Conservation (phyloP, 2,329 filamentous ascomycete species). For the Colletotrichum graminicola region DNA sequence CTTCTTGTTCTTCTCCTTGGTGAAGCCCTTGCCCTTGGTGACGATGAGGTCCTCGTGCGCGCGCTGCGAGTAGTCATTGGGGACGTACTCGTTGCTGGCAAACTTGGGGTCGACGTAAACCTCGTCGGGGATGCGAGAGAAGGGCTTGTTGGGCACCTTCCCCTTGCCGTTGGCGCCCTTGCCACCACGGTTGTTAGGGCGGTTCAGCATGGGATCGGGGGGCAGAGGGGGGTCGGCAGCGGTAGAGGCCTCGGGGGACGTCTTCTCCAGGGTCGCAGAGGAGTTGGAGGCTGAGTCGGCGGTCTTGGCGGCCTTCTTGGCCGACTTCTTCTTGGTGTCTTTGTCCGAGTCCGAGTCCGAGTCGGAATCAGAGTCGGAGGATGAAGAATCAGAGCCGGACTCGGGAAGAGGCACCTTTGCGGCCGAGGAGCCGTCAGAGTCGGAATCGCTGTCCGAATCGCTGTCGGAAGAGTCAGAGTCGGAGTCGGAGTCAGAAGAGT, state of each 20-base stretch:
- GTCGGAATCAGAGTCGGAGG: conserved; percentile 43
- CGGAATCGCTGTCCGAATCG: conserved; percentile 48
- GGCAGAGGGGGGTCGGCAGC: conserved; percentile 63
- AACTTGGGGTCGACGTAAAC: conserved; percentile 77
- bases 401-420: conserved; percentile 58
- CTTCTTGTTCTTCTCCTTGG: conserved; percentile 99
- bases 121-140: conserved; percentile 80
- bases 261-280: conserved; percentile 66
- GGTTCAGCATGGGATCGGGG: conserved; percentile 58
- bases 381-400: conserved; percentile 54
- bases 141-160: conserved; percentile 72
- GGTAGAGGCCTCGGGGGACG: conserved; percentile 55
- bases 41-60: conserved; percentile 90
- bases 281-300: conserved; percentile 51
- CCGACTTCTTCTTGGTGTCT: conserved; percentile 42
- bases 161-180: conserved; percentile 61
- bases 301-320: conserved; percentile 46
- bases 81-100: conserved; percentile 82
- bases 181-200: conserved; percentile 54
- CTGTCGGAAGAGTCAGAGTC: conserved; percentile 43
- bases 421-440: conserved; percentile 51
- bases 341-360: conserved; percentile 46
- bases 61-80: conserved; percentile 88
- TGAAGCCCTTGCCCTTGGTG: conserved; percentile 96
- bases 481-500: conserved; percentile 48